Conservation (phyloP, 768 basidiomycete species). For the Mycena epipterygia region DNA sequence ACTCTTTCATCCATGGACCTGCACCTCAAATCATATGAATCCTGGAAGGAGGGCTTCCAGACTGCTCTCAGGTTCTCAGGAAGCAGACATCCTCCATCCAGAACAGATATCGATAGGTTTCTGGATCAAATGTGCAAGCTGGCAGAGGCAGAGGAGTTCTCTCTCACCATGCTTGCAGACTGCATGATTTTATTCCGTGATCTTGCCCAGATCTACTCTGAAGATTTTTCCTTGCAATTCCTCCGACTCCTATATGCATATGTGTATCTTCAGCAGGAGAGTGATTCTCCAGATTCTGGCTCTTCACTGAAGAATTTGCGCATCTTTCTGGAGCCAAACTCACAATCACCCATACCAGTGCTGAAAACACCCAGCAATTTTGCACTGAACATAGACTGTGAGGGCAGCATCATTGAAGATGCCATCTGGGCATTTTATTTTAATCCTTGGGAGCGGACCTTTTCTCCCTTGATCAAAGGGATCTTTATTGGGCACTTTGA, state of each 20-base stretch:
- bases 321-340: conserved; percentile 3
- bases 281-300: background rate
- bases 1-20: background rate
- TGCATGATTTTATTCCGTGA: conserved; percentile 1
- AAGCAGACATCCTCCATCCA: background rate
- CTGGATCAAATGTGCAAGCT: conserved; percentile 2
- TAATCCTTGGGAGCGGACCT: background rate
- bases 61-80: background rate
- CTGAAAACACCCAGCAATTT: background rate
- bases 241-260: background rate
- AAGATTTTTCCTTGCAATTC: background rate
- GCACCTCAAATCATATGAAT: conserved; percentile 4
- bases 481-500: background rate
- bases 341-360: background rate
- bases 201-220: background rate
- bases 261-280: background rate
- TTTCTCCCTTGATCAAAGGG: background rate
- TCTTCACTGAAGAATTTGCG: background rate
- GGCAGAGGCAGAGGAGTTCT: background rate
- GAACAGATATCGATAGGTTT: conserved; percentile 1
- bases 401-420: background rate
- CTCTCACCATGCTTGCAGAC: background rate
- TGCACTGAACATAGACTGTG: too few species aligned
- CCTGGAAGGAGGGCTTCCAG: background rate
- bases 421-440: background rate